phyloP scores from a whole-genome alignment of 2,329 filamentous ascomycete genomes.

The Aspergillus ibericus region DNA sequence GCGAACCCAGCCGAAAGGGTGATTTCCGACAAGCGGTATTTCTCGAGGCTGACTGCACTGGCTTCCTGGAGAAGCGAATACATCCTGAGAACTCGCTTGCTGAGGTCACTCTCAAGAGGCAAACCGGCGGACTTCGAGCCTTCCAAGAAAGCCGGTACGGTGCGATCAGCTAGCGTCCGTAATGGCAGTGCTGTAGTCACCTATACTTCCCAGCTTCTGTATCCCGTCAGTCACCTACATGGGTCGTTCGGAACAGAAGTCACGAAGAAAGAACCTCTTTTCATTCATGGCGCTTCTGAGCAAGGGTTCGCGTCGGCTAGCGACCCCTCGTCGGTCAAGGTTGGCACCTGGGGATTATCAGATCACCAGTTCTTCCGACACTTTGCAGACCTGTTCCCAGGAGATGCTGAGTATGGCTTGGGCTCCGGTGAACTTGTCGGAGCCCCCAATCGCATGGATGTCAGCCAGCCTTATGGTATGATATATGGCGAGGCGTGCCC shows the following conservation, averaged over 20 bases:
- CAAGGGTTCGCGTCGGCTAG: conserved; percentile 76
- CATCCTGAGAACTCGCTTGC: conserved; percentile 77
- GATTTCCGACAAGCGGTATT: conserved; percentile 72
- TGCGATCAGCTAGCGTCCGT: conserved; percentile 58
- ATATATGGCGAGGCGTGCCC: conserved; percentile 84
- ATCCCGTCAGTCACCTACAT: conserved; percentile 76
- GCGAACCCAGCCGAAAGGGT: conserved; percentile 56
- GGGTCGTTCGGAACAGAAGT: conserved; percentile 68
- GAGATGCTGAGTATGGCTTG: conserved; percentile 72
- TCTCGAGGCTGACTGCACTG: conserved; percentile 75
- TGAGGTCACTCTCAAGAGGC: conserved; percentile 78
- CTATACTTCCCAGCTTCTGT: conserved; percentile 80
- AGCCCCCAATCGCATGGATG: conserved; percentile 82
- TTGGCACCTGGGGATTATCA: conserved; percentile 78
- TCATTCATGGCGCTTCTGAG: conserved; percentile 81
- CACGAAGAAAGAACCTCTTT: conserved; percentile 70
- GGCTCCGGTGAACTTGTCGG: conserved; percentile 74
- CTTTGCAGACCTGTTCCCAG: conserved; percentile 73
- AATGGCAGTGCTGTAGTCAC: conserved; percentile 74
- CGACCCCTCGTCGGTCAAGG: conserved; percentile 71
- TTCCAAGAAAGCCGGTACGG: conserved; percentile 53
- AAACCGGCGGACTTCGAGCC: conserved; percentile 64
- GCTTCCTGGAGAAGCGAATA: conserved; percentile 98
- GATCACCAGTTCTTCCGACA: conserved; percentile 75
- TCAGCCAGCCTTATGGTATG: conserved; percentile 81